Conservation (phyloP, 768 basidiomycete species). For the Tremella fuciformis region DNA sequence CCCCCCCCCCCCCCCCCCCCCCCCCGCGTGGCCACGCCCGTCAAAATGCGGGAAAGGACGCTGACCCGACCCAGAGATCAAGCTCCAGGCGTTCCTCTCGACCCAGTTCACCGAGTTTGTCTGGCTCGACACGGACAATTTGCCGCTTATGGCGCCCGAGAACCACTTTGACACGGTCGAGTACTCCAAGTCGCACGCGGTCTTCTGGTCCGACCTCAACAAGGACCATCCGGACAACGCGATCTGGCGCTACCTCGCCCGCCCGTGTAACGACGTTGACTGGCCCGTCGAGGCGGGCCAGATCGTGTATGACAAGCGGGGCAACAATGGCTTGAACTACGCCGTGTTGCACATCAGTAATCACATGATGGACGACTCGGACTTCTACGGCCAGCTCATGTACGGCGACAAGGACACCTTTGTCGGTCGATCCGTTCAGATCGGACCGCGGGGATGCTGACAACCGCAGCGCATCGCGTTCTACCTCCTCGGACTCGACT, state of each 20-base stretch:
- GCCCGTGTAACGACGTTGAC: slow-evolving; percentile 50
- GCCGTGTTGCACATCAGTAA: slow-evolving; percentile 53
- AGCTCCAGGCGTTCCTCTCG: slow-evolving; percentile 45
- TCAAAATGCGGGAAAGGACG: not conserved
- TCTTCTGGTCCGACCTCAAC: slow-evolving; percentile 8
- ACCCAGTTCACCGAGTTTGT: slow-evolving; percentile 48
- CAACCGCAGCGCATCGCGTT: slow-evolving; percentile 50
- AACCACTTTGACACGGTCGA: slow-evolving; percentile 5
- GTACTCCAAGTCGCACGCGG: not conserved
- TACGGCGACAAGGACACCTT: slow-evolving; percentile 54
- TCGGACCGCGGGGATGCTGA: not conserved
- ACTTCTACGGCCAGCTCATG: slow-evolving; percentile 42
- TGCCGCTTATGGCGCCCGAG: not conserved
- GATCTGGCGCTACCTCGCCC: slow-evolving; percentile 53
- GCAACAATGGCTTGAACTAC: slow-evolving; percentile 54
- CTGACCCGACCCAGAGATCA: slow-evolving; percentile 34
- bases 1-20: too few species aligned
- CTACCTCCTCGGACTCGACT: slow-evolving; percentile 52
- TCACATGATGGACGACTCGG: slow-evolving; percentile 50
- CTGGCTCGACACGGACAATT: slow-evolving; percentile 50
- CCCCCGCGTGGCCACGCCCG: too few species aligned
- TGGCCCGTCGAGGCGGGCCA: slow-evolving; percentile 54
- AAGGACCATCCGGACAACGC: slow-evolving; percentile 50
- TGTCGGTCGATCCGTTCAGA: slow-evolving; percentile 21
- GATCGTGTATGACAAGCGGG: slow-evolving; percentile 54